phyloP scores from a whole-genome alignment of 768 basidiomycete genomes.

The Tulasnella sp. region DNA sequence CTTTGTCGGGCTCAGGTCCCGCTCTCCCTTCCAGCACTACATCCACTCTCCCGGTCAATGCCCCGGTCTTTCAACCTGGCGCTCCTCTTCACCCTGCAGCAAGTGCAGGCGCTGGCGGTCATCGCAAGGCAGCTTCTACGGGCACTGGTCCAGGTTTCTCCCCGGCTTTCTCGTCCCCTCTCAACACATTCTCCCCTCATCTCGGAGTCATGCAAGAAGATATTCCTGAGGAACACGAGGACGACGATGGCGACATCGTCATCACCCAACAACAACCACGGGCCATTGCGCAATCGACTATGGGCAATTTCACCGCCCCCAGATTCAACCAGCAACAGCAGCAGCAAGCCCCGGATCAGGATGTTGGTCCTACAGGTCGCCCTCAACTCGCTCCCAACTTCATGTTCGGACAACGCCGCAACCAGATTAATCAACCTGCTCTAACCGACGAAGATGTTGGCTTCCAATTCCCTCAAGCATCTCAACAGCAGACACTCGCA shows the following conservation, averaged over 20 bases:
- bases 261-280: conserved; percentile 31
- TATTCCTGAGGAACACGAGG: conserved; percentile 80
- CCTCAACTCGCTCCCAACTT: conserved; percentile 89
- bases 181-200: conserved; percentile 38
- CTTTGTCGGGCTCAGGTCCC: conserved; percentile 36
- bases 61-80: conserved; percentile 72
- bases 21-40: conserved; percentile 33
- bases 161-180: conserved; percentile 65
- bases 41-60: conserved; percentile 60
- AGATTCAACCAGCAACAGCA: conserved; percentile 76
- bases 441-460: conserved; percentile 77
- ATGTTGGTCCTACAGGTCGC: conserved; percentile 68
- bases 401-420: conserved; percentile 71
- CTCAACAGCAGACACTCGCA: conserved; percentile 42
- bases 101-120: conserved; percentile 54
- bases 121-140: conserved; percentile 74
- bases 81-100: conserved; percentile 49
- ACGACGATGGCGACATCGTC: conserved; percentile 65
- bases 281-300: conserved; percentile 33
- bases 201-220: conserved; percentile 83
- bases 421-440: conserved; percentile 53
- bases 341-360: conserved; percentile 47
- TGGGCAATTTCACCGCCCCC: conserved; percentile 73
- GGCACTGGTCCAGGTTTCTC: conserved; percentile 49
- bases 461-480: conserved; percentile 58